Base-by-base conservation (phyloP, 2,329 filamentous ascomycete species). In the Aspergillus sp. region DNA sequence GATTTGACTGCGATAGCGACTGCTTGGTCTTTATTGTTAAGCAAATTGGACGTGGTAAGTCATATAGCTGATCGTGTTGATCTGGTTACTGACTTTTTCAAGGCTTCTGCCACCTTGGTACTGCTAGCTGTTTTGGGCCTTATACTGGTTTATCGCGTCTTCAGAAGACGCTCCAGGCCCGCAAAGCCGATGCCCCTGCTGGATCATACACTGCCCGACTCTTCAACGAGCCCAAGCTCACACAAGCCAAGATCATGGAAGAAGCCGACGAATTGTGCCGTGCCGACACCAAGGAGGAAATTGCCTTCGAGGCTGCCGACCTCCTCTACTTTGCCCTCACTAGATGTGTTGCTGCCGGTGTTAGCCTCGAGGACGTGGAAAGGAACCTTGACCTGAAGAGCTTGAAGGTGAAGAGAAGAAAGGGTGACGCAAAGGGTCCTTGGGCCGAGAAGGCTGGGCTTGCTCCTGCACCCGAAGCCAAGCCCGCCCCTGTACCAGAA, bases 221-320 rank as follows among this genome's bases (percentile, higher is more conserved):
- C 1, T 99, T 98, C 81, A 93, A 89, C 17, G 95, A 99, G 63
- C 86, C 91, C 66, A 93, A 96, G 73, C 83, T 99, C 55, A 78
- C 97, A 54, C 84, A 90, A 44, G 95, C 95, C 3, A 99, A 99
- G 82, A 97, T 99, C 56, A 96, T 98, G 87, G 95, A 99, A 76
- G 95, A 99, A 75, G 95, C 95, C 0, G 90, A 96, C 70, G 95
- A 99, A 78, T 83, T 99, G 43, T 97, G 93, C 70, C 87, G 95
- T 63, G 93, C 95, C 15, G 87, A 87, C 64, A 88, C 87, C 0
- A 89, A 90, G 60, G 83, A 93, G 62, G 90, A 98, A 14, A 85
- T 96, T 61, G 91, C 95, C 2, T 96, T 96, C 62, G 95, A 99
- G 76, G 92, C 95, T 8, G 95, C 95, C 0, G 95, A 99, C 71